phyloP scores from a whole-genome alignment of 1,139 yeast genomes.

The Suhomyces yuchorum region DNA sequence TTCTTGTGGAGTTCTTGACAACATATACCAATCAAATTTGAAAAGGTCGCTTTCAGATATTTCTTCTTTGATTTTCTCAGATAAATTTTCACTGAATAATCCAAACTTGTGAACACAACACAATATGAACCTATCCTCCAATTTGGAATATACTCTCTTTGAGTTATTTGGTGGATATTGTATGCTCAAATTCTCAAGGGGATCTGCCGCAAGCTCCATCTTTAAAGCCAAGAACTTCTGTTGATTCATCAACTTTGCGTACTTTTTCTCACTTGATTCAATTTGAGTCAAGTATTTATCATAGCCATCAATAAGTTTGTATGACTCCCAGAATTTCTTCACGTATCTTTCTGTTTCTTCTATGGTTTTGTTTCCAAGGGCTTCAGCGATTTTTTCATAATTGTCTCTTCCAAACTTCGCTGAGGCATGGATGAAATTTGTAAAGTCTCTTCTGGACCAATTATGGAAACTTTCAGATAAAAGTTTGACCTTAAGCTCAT shows the following conservation, averaged over 20 bases:
- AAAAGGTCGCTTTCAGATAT: slow-evolving; percentile 73
- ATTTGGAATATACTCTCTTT: slow-evolving; percentile 76
- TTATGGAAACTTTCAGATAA: slow-evolving; percentile 67
- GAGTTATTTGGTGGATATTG: slow-evolving; percentile 94
- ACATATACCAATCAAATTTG: slow-evolving; percentile 86
- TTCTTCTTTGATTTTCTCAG: slow-evolving; percentile 77
- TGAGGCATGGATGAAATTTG: slow-evolving; percentile 77
- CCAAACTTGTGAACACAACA: slow-evolving; percentile 78
- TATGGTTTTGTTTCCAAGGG: slow-evolving; percentile 65
- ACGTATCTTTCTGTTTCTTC: slow-evolving; percentile 74
- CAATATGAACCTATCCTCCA: slow-evolving; percentile 83
- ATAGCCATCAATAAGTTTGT: slow-evolving; percentile 74
- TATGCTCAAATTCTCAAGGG: slow-evolving; percentile 73
- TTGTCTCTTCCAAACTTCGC: slow-evolving; percentile 78
- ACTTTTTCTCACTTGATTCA: slow-evolving; percentile 83
- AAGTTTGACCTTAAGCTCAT: slow-evolving; percentile 58
- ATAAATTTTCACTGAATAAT: slow-evolving; percentile 65
- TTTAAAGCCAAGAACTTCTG: slow-evolving; percentile 65
- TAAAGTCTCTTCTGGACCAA: slow-evolving; percentile 90
- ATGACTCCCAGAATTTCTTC: slow-evolving; percentile 73
- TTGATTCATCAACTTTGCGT: slow-evolving; percentile 64
- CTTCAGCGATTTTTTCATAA: slow-evolving; percentile 59
- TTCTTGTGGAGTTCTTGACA: slow-evolving; percentile 83
- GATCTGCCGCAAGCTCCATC: slow-evolving; percentile 63
- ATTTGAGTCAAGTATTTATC: slow-evolving; percentile 86